Conservation (phyloP, 495 filamentous ascomycete species). For the Massariosphaeria phaeospora region DNA sequence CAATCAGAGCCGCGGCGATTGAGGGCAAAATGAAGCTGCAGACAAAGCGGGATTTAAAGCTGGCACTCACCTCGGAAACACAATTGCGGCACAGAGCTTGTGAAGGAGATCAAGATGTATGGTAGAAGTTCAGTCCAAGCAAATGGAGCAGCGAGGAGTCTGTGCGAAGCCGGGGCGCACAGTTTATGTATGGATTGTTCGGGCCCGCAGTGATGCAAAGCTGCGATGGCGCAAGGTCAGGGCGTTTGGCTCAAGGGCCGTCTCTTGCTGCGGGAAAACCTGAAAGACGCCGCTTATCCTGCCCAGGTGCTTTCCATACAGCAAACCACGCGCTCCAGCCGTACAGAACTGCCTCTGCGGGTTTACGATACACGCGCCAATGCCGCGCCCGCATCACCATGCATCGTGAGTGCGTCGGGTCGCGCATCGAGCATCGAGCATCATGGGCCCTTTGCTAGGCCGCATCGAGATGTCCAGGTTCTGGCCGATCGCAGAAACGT, state of each 20-base stretch:
- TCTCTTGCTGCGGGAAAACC: background rate
- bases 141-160: background rate
- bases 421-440: too few relatives aligned
- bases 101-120: background rate
- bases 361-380: too few relatives aligned
- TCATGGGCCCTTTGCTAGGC: too few relatives aligned
- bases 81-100: constrained; percentile 1
- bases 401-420: too few relatives aligned
- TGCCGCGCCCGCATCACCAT: too few relatives aligned
- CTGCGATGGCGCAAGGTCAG: constrained; percentile 13
- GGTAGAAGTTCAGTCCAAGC: background rate
- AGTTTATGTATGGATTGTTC: constrained; percentile 4
- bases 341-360: background rate
- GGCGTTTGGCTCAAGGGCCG: background rate
- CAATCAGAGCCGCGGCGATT: constrained; percentile 21
- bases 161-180: background rate
- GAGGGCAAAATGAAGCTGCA: constrained; percentile 16
- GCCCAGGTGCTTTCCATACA: background rate
- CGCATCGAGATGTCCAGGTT: too few relatives aligned
- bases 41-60: constrained; percentile 5
- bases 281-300: constrained; percentile 2
- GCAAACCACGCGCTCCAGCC: background rate
- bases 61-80: constrained; percentile 10
- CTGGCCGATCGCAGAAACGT: too few relatives aligned
- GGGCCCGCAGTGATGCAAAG: constrained; percentile 24